Base-by-base conservation (phyloP, 2,329 filamentous ascomycete genomes). In the Coniochaeta prunicola region DNA sequence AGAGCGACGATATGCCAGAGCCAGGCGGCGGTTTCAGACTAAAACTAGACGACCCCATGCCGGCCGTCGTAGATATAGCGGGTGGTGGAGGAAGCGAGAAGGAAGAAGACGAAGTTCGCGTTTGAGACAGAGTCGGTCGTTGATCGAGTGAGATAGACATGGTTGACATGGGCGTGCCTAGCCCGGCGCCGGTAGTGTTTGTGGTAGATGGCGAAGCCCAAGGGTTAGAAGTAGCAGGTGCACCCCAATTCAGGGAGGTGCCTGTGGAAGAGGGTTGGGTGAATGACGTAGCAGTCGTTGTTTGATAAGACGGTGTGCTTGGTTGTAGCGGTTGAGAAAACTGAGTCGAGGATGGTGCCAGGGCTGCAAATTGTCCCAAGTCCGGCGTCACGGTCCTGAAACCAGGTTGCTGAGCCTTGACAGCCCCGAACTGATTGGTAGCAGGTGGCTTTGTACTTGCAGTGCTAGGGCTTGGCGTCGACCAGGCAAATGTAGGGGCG, bases 401-500 rank as follows among this genome's bases (percentile, higher is more conserved):
- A 19, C 75, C 64, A 45, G 75, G 66, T 53, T 74, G 71, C 58
- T 77, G 72, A 55, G 69, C 58, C 59, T 74, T 76, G 53, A 73
- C 66, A 5, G 68, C 68, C 12, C 67, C 67, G 31, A 73, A 65
- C 40, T 73, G 73, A 56, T 65, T 63, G 8, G 71, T 64, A 15
- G 60, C n/a, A 45, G 57, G 30, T 30, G 66, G 33, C 24, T 68
- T 61, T 8, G 69, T 60, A 17, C 68, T 59, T 53, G 71, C 64
- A 7, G 70, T 69, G 17, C 74, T 73, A 5, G 80, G 73, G 10
- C 74, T 76, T 12, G 83, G 81, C 2, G 83, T 85, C 1, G 85
- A 87, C 85, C 86, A 89, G 8, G 85, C 80, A 69, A 88, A 88
- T 4, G 80, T 74, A 0, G 79, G 76, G 2, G 77, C 70, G n/a